phyloP scores from a whole-genome alignment of 306 rosid genomes.

The Medicago truncatula region MtrunA17r5.0-ANR NC_053049.1:26952501-26953000 shows the following conservation, averaged over 20 bases:
- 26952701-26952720: background rate
- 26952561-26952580: background rate
- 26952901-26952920: background rate
- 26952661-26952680: slow-evolving; percentile 27
- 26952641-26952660: background rate
- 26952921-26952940: slow-evolving; percentile 5
- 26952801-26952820: background rate
- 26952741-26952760: slow-evolving; percentile 16
- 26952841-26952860: background rate
- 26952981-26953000: too few species aligned
- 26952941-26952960: too few species aligned
- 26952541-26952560: background rate
- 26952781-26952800: too few species aligned
- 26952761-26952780: too few species aligned
- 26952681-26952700: slow-evolving; percentile 2
- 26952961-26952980: too few species aligned
- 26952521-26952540: slow-evolving; percentile 31
- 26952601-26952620: slow-evolving; percentile 1
- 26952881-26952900: background rate
- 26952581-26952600: background rate
- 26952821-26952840: background rate
- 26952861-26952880: background rate
- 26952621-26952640: slow-evolving; percentile 7
- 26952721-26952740: slow-evolving; percentile 6
- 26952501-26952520: background rate